Percentiles rank a stretch among this genome's conserved stretches.
Conservation (phyloP, 2,329 filamentous ascomycete species). For the Zasmidium angulare region DNA sequence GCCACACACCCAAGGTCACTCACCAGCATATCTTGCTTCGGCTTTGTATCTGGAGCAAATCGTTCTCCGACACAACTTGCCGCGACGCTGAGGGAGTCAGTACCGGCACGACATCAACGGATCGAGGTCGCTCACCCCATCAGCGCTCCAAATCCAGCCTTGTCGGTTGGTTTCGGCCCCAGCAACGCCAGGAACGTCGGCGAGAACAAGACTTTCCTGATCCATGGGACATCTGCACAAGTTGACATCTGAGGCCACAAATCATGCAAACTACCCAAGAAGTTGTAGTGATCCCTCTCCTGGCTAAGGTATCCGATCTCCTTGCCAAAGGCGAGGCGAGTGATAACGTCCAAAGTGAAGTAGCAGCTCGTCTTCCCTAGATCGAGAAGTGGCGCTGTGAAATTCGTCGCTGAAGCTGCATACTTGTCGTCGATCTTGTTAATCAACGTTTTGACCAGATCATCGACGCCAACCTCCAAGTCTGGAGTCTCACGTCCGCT, state of each 20-base stretch:
- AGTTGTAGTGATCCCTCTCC: constrained; percentile 1
- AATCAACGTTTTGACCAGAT: neutral
- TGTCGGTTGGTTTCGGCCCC: constrained; percentile 1
- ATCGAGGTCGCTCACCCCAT: constrained; percentile 1
- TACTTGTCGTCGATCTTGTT: neutral
- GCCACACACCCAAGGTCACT: no score
- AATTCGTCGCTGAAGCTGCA: neutral
- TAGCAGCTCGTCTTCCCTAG: neutral
- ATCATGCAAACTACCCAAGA: neutral
- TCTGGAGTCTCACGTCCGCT: constrained; percentile 2
- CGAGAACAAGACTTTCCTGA: constrained; percentile 2
- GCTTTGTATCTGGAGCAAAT: neutral
- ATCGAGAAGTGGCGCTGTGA: neutral
- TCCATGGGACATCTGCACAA: neutral
- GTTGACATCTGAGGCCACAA: constrained; percentile 1
- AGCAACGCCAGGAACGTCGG: neutral
- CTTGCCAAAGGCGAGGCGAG: neutral
- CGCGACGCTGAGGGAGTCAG: neutral
- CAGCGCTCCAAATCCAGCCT: neutral
- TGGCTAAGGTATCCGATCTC: neutral
- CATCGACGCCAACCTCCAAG: constrained; percentile 2
- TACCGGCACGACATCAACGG: neutral
- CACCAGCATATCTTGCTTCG: neutral
- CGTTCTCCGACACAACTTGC: neutral
- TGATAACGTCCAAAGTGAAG: constrained; percentile 7